Evolutionary conservation across 2,329 filamentous ascomycete genomes (phyloP).

Genomic region (Bipolaris oryzae): DNA sequence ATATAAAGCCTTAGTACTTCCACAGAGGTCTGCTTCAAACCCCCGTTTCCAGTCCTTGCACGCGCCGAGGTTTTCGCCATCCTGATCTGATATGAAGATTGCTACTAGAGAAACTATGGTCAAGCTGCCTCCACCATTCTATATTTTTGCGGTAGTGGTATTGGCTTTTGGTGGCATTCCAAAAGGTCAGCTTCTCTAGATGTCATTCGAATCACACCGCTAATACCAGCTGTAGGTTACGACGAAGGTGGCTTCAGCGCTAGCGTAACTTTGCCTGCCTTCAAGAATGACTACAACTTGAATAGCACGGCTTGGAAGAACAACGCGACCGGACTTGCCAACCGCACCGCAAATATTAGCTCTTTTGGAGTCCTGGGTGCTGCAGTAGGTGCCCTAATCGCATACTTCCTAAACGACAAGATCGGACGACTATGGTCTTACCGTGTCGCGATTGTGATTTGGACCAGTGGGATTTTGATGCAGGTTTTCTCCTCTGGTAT

Average conservation of each 20-base stretch:
- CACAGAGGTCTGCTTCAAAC: background rate
- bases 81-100: background rate
- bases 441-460: background rate
- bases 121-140: background rate
- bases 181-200: background rate
- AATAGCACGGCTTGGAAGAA: background rate
- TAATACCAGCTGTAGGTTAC: background rate
- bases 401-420: background rate
- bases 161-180: background rate
- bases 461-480: background rate
- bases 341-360: background rate
- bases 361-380: background rate
- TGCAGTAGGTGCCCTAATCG: background rate
- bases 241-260: background rate
- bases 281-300: background rate
- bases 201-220: background rate
- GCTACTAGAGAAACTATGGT: background rate
- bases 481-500: background rate
- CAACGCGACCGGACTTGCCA: background rate
- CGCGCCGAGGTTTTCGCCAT: no score
- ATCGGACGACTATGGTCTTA: background rate
- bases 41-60: background rate
- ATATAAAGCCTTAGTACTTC: background rate
- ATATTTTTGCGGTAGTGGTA: background rate
- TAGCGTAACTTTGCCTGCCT: background rate